Evolutionary conservation across 2,329 filamentous ascomycete genomes (phyloP).

Genomic region (Penicillium sp.): DNA sequence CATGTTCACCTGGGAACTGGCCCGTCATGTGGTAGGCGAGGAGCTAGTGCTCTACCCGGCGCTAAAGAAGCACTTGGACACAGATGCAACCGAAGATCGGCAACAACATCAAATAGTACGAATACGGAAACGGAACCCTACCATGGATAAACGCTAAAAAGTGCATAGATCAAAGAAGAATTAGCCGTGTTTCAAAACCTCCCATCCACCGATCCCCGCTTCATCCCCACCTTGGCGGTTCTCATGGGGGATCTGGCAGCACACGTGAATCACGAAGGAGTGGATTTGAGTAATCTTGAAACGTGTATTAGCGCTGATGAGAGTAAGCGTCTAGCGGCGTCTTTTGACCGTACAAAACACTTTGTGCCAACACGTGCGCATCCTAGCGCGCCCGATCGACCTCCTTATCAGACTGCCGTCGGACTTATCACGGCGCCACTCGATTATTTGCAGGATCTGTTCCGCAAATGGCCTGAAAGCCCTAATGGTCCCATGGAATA

Average conservation of each 20-base stretch:
- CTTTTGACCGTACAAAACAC: constrained; percentile 55
- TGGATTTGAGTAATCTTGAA: constrained; percentile 54
- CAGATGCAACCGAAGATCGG: constrained; percentile 53
- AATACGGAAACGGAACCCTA: background rate
- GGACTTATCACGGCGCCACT: constrained; percentile 59
- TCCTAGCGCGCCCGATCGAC: constrained; percentile 52
- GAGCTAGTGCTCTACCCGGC: constrained; percentile 58
- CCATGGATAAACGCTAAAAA: background rate
- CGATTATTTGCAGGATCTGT: constrained; percentile 57
- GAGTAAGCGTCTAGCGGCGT: constrained; percentile 41
- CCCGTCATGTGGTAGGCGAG: constrained; percentile 54
- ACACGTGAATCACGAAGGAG: constrained; percentile 54
- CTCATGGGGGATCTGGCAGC: constrained; percentile 47
- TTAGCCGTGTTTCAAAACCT: constrained; percentile 54
- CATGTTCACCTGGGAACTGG: constrained; percentile 55
- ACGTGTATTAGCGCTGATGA: constrained; percentile 36
- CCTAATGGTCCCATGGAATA: constrained; percentile 5
- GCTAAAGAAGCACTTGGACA: constrained; percentile 50
- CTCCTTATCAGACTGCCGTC: constrained; percentile 58
- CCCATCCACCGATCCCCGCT: constrained; percentile 41
- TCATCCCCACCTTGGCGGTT: constrained; percentile 44
- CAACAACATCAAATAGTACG: constrained; percentile 47
- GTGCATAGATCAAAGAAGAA: constrained; percentile 51
- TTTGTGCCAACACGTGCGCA: constrained; percentile 57
- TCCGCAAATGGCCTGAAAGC: constrained; percentile 53